These are phyloP conservation scores for Penicillium sclerotiorum DNA, from an alignment of 2,329 filamentous ascomycete genomes.

Conservation along the genomic window DNA sequence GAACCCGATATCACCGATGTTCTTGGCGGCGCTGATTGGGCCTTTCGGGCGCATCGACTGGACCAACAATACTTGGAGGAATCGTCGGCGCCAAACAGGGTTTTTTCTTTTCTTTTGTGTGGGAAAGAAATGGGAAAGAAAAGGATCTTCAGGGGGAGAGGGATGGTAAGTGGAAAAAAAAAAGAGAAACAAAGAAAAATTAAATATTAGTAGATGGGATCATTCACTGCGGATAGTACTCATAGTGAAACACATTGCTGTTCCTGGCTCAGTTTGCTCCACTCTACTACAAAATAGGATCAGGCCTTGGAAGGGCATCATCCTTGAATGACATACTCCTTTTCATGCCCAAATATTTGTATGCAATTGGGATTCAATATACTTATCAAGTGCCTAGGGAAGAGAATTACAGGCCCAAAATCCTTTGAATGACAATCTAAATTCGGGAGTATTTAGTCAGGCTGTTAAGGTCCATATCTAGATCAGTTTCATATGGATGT, in stretches of 20 bases:
- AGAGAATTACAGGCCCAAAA: too few species aligned
- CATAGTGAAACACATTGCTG: conserved; percentile 22
- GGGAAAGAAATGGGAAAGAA: background rate
- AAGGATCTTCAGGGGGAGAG: too few species aligned
- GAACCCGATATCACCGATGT: conserved; percentile 31
- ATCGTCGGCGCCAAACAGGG: conserved; percentile 22
- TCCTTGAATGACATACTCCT: too few species aligned
- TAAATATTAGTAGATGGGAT: background rate
- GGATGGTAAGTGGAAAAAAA: too few species aligned
- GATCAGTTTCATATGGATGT: too few species aligned
- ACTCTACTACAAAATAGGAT: conserved; percentile 17
- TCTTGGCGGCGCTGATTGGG: conserved; percentile 32
- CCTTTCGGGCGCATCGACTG: conserved; percentile 28
- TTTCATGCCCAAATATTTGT: background rate
- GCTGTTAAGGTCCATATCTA: too few species aligned
- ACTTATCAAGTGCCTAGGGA: too few species aligned
- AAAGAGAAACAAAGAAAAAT: too few species aligned
- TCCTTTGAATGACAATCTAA: too few species aligned
- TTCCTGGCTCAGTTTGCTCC: conserved; percentile 22
- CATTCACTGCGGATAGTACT: background rate
- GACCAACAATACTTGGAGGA: conserved; percentile 20
- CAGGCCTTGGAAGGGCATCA: background rate
- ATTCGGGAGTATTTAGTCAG: too few species aligned
- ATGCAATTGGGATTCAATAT: too few species aligned
- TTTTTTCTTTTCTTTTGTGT: conserved; percentile 3